Base-by-base conservation (phyloP, 768 basidiomycete genomes). In the Coprinellus micaceus region DNA sequence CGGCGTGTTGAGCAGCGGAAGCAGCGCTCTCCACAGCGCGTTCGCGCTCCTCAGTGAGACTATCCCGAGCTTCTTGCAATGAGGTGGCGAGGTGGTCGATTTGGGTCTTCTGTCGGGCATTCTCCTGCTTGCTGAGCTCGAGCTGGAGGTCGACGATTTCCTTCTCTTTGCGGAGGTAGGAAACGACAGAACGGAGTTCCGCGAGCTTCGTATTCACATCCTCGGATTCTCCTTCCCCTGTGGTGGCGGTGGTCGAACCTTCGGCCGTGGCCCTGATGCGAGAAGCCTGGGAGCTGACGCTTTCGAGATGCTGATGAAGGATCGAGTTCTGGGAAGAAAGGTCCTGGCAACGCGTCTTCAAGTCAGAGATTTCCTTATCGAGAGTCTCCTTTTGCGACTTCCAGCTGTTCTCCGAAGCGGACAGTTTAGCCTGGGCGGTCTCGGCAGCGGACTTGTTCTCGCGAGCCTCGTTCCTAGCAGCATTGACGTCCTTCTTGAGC, bases 91-190 rank as follows among this genome's bases (percentile, higher is more conserved):
- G 67, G 63, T 89, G 85, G 5, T 93, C 91, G 25, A 89, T 80
- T 65, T 94, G 88, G 19, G 81, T 71, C 67, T 88, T 89, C 51
- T 91, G 68, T 4, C 91, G 82, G 9, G 82, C 71, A 61, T 81
- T 89, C 72, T 94, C 91, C 58, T 88, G 79, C 62, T 81, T 79
- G 76, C 85, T 81, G 47, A 94, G 81, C 63, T 94, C 89, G 24
- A 92, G 77, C 60, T 94, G 91, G 29, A 94, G 80, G 61, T 95
- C 92, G 44, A 91, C 87, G 52, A 95, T 92, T 67, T 94, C 91
- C 71, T 95, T 94, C 77, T 94, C 93, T 65, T 88, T 91, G 40
- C 93, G 82, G 30, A 95, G 74, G 69, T 90, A 94, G 2, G 85
- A 79, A 41, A 94, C 85, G 25, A 93, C 86, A 17, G 87, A 82